Evolutionary conservation across 768 basidiomycete species (phyloP).

Genomic region (Holtermanniella nyarrowii): DNA sequence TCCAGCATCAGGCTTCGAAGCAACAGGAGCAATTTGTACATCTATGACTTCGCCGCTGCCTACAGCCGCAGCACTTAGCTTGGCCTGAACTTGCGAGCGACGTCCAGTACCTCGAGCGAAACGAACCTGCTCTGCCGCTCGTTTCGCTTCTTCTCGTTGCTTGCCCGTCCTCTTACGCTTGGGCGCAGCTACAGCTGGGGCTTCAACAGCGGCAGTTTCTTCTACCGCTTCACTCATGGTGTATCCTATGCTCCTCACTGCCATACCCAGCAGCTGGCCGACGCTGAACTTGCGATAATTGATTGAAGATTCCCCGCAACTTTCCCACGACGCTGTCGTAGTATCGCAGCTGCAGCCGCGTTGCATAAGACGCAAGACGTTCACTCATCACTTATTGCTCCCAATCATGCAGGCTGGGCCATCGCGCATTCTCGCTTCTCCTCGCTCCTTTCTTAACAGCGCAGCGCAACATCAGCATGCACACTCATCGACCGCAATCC

Average conservation of each 20-base stretch:
- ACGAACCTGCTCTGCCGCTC: constrained; percentile 20
- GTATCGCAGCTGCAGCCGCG: no score
- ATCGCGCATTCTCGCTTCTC: not conserved
- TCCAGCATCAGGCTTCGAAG: not conserved
- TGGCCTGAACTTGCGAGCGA: not conserved
- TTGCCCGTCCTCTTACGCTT: constrained; percentile 39
- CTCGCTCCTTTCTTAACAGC: not conserved
- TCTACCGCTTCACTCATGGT: no score
- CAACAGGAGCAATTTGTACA: not conserved
- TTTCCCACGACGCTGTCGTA: no score
- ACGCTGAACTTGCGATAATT: no score
- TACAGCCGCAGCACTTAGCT: not conserved
- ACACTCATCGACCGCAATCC: not conserved
- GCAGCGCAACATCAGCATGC: constrained; percentile 1
- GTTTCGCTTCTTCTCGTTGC: constrained; percentile 31
- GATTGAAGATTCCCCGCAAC: no score
- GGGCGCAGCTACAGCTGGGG: no score
- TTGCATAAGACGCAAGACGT: no score
- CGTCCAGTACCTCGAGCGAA: not conserved
- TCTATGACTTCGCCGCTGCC: not conserved
- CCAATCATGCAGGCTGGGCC: no score
- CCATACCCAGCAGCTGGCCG: no score
- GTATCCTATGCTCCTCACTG: no score
- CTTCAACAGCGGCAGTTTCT: no score
- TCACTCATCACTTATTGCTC: not conserved